Conservation (phyloP, 352 stramenopile species). For the Globisporangium okanoganense region DNA sequence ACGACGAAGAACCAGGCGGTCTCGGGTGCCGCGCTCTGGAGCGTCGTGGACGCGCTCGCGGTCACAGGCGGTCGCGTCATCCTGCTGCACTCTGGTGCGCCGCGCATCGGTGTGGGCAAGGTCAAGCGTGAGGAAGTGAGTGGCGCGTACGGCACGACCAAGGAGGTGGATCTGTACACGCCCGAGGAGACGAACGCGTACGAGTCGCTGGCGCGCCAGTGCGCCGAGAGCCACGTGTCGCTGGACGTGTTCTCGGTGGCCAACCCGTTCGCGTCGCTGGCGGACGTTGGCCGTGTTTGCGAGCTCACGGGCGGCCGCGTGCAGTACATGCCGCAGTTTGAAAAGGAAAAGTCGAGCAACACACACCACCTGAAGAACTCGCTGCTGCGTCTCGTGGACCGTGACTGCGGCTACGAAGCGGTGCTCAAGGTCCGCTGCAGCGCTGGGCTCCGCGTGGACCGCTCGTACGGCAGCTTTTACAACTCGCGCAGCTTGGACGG, state of each 20-base stretch:
- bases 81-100: conserved; percentile 72
- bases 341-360: conserved; percentile 82
- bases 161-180: conserved; percentile 84
- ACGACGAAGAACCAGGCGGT: conserved; percentile 78
- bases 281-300: conserved; percentile 74
- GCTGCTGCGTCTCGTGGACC: conserved; percentile 67
- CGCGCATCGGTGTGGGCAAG: conserved; percentile 67
- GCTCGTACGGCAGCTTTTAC: conserved; percentile 85
- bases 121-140: conserved; percentile 79
- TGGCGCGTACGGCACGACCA: conserved; percentile 79
- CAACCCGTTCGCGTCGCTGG: conserved; percentile 79
- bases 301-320: conserved; percentile 85
- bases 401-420: conserved; percentile 78
- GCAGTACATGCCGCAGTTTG: conserved; percentile 84
- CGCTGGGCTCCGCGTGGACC: conserved; percentile 75
- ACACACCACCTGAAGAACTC: conserved; percentile 72
- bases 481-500: conserved; percentile 51
- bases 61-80: conserved; percentile 63
- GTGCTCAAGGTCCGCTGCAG: conserved; percentile 89
- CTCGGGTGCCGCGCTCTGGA: conserved; percentile 72
- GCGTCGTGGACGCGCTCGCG: conserved; percentile 65
- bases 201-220: conserved; percentile 57
- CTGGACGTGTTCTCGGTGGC: conserved; percentile 84
- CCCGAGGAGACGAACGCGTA: conserved; percentile 67
- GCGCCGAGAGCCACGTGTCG: conserved; percentile 76